Conservation (phyloP, 495 filamentous ascomycete species). For the Xylaria nigripes region DNA sequence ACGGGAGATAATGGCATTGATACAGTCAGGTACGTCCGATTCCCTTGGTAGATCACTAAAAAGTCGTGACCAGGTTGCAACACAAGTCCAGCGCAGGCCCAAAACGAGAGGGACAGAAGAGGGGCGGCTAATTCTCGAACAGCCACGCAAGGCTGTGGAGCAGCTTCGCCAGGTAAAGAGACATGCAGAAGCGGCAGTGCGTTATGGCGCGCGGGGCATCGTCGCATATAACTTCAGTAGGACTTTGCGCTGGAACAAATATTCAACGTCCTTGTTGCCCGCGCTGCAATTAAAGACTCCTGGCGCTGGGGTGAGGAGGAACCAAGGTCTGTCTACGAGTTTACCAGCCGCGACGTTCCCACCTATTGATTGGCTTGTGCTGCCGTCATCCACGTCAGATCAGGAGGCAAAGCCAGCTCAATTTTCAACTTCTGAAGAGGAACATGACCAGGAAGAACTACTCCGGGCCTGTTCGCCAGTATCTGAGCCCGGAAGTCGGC, state of each 20-base stretch:
- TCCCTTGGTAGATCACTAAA: conserved; percentile 7
- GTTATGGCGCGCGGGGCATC: conserved; percentile 5
- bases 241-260: conserved; percentile 12
- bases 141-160: conserved; percentile 12
- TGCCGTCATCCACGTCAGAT: not conserved
- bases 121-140: conserved; percentile 11
- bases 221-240: conserved; percentile 15
- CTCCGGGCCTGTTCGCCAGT: not conserved
- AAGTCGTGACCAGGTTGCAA: conserved; percentile 11
- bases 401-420: not conserved
- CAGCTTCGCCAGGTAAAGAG: conserved; percentile 6
- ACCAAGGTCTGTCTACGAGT: not conserved
- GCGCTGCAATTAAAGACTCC: conserved; percentile 11
- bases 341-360: not conserved
- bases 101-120: conserved; percentile 14
- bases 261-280: not conserved
- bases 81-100: conserved; percentile 2
- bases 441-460: not conserved
- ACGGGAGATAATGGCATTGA: conserved; percentile 9
- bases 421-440: not conserved
- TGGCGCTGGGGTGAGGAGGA: not conserved
- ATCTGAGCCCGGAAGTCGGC: conserved; percentile 11
- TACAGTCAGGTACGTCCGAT: conserved; percentile 5
- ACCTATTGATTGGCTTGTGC: conserved; percentile 12
- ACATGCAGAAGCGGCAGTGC: conserved; percentile 8